Evolutionary conservation across 805 yeast genomes (phyloP).

Genomic region (Lachancea fermentati): DNA sequence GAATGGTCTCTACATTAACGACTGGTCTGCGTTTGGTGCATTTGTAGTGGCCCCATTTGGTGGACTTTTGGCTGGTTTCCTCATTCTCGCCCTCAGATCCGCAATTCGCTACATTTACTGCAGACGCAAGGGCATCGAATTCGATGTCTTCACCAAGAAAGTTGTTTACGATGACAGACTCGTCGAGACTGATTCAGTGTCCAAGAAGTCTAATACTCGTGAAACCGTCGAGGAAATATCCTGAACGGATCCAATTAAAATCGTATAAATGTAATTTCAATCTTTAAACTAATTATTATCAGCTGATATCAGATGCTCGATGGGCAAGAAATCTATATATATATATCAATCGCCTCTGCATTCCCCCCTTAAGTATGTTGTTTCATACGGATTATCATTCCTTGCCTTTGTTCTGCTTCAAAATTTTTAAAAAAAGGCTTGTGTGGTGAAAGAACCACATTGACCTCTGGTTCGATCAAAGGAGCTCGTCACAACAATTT

Average conservation of each 20-base stretch:
- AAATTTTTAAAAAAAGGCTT: not conserved
- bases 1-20: slow-evolving; percentile 75
- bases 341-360: too few species aligned
- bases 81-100: slow-evolving; percentile 45
- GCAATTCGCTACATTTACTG: slow-evolving; percentile 3
- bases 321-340: not conserved
- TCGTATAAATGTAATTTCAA: not conserved
- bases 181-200: not conserved
- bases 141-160: slow-evolving; percentile 5
- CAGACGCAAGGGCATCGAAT: slow-evolving; percentile 3
- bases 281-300: not conserved
- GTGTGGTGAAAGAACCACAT: not conserved
- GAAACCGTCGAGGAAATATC: slow-evolving; percentile 1
- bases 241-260: not conserved
- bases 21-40: slow-evolving; percentile 95
- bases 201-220: not conserved
- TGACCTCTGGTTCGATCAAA: not conserved
- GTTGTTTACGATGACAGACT: not conserved
- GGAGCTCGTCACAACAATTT: not conserved
- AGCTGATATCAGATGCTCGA: too few species aligned
- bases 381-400: not conserved
- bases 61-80: slow-evolving; percentile 54
- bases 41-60: slow-evolving; percentile 88
- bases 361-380: not conserved
- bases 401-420: not conserved